Percentiles rank a stretch among this genome's conserved stretches.
Evolutionary conservation across 305 asterid species (phyloP).

Genomic region (Solanum hybrid): DNA sequence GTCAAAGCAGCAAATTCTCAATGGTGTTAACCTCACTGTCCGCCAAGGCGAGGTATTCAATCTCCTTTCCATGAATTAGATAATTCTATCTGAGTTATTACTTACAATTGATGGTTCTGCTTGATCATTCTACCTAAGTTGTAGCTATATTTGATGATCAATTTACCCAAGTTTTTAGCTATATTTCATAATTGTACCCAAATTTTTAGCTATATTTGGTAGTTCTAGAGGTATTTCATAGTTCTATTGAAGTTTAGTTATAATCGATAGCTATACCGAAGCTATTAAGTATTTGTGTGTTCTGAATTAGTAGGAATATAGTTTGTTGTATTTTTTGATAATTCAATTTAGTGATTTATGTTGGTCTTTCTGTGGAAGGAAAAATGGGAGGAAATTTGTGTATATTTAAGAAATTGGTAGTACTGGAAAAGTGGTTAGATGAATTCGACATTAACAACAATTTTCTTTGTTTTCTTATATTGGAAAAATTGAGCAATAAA

Average conservation of each 20-base stretch:
- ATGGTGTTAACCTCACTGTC: constrained; percentile 81
- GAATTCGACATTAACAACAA: not conserved
- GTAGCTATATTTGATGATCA: not conserved
- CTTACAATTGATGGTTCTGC: not conserved
- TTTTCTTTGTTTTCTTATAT: not conserved
- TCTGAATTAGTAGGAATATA: not conserved
- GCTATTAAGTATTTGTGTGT: not conserved
- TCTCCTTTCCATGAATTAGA: not conserved
- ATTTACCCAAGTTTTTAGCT: not conserved
- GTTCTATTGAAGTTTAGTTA: not conserved
- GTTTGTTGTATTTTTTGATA: not conserved
- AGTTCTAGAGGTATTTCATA: not conserved
- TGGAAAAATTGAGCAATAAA: not conserved
- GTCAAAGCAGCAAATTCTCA: constrained; percentile 60
- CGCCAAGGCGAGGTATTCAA: constrained; percentile 74
- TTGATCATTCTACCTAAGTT: not conserved
- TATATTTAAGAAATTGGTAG: not conserved
- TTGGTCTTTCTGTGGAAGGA: not conserved
- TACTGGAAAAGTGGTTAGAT: not conserved
- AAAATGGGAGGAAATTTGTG: not conserved
- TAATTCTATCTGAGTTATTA: not conserved
- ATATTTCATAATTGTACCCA: not conserved
- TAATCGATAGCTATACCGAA: not conserved
- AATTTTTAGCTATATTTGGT: not conserved
- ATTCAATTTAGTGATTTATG: not conserved